Conservation (phyloP, 2,329 filamentous ascomycete genomes). For the Fusarium buharicum region DNA sequence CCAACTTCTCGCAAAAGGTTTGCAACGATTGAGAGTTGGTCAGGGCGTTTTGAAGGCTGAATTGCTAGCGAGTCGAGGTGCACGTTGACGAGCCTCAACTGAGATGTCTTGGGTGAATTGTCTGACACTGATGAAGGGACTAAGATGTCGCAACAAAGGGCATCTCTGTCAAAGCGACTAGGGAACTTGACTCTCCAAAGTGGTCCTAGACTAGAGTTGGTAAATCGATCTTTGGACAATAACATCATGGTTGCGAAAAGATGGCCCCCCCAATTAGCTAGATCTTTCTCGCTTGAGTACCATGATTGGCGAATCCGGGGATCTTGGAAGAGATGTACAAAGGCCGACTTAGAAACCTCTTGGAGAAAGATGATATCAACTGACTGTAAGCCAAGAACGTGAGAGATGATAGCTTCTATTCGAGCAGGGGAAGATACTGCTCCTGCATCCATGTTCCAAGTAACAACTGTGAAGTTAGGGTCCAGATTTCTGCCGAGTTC, state of each 20-base stretch:
- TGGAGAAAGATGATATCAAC: slow-evolving; percentile 21
- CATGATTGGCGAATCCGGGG: slow-evolving; percentile 44
- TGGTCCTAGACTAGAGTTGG: slow-evolving; percentile 40
- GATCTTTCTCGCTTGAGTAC: slow-evolving; percentile 48
- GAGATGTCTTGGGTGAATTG: not conserved
- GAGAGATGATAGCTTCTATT: slow-evolving; percentile 47
- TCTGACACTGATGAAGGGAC: slow-evolving; percentile 19
- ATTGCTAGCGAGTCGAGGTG: slow-evolving; percentile 52
- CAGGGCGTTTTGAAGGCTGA: slow-evolving; percentile 45
- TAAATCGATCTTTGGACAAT: slow-evolving; percentile 45
- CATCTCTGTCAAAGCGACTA: slow-evolving; percentile 48
- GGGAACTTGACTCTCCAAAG: slow-evolving; percentile 49
- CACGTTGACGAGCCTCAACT: slow-evolving; percentile 52
- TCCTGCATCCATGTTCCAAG: slow-evolving; percentile 50
- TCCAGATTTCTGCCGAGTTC: slow-evolving; percentile 34
- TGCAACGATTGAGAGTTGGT: slow-evolving; percentile 46
- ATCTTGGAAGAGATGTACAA: slow-evolving; percentile 41
- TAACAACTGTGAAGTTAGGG: slow-evolving; percentile 38
- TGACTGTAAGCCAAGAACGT: slow-evolving; percentile 2
- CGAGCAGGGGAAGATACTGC: slow-evolving; percentile 27
- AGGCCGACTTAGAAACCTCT: slow-evolving; percentile 32
- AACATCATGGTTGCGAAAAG: slow-evolving; percentile 46
- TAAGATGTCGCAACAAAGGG: slow-evolving; percentile 51
- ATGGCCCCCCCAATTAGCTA: slow-evolving; percentile 33
- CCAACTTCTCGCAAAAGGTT: slow-evolving; percentile 43